Base-by-base conservation (phyloP, 2,329 filamentous ascomycete species). In the Botrytis fragariae region DNA sequence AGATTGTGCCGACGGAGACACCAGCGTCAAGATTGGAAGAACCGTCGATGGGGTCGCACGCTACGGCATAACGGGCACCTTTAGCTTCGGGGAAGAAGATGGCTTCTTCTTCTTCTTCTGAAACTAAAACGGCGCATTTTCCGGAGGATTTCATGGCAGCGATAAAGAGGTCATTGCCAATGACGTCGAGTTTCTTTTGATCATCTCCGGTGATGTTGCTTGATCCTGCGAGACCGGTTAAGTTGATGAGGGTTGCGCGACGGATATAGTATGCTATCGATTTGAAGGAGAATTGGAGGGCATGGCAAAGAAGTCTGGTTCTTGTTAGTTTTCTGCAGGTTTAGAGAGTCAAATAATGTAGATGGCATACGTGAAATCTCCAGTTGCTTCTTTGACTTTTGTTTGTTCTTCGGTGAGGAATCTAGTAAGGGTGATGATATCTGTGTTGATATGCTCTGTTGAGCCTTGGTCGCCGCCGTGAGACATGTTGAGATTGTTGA, bases 201-300 rank as follows among this genome's bases (percentile, higher is more conserved):
- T 98, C 96, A 83, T 99, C 96, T 77, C 96, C 96, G 4, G 96
- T 98, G 71, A 88, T 93, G 85, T 99, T 99, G 77, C 94, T 93
- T 74, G 95, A 96, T 74, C 96, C 96, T 75, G 96, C 96, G 67
- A 99, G 90, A 75, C 96, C 96, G 70, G 94, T 97, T 75, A 99
- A 90, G 87, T 97, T 97, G 85, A 98, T 95, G 77, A 99, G 87
- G 37, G 94, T 95, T 51, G 95, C 94, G 83, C 96, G 92, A 80
- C 95, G 95, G 84, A 99, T 99, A 87, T 98, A 99, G 88, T 98
- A 97, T 79, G 96, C 94, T 83, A 99, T 99, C 78, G 94, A 97
- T 87, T 99, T 99, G 92, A 99, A 99, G 77, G 96, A 95, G 87
- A 98, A 99, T 84, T 98, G 96, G 74, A 99, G 92, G 74, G 96